Percentiles rank a stretch among this genome's conserved stretches.
These are phyloP conservation scores for Plantago coronopus DNA, from an alignment of 305 asterid genomes.

Conservation along the genomic window DNA sequence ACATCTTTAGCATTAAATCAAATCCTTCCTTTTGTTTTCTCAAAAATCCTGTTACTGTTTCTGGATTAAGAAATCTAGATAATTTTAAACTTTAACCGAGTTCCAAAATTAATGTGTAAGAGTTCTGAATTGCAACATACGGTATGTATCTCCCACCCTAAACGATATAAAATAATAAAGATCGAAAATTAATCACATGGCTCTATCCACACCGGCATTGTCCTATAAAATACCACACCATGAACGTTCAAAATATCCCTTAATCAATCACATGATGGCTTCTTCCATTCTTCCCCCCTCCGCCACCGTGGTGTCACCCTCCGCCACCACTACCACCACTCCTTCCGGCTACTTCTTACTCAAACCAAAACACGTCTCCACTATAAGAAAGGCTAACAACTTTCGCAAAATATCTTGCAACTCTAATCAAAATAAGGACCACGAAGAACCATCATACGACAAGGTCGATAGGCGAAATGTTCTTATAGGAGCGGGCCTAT, in stretches of 20 bases:
- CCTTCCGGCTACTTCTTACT: constrained; percentile 2
- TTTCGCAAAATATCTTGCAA: constrained; percentile 32
- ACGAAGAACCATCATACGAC: constrained; percentile 13
- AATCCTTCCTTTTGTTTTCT: too few relatives aligned
- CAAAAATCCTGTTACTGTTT: too few relatives aligned
- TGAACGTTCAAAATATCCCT: not conserved
- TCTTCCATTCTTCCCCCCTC: constrained; percentile 21
- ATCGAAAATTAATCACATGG: constrained; percentile 15
- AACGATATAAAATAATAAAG: too few relatives aligned
- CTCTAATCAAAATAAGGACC: constrained; percentile 23
- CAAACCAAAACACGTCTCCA: constrained; percentile 19
- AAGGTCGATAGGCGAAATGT: constrained; percentile 37
- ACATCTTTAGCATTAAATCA: too few relatives aligned
- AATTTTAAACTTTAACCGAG: too few relatives aligned
- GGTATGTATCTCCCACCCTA: too few relatives aligned
- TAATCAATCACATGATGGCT: constrained; percentile 30
- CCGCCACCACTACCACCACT: constrained; percentile 2
- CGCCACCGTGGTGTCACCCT: constrained; percentile 2
- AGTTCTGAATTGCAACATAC: too few relatives aligned
- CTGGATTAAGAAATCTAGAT: too few relatives aligned
- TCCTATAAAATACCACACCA: constrained; percentile 21
- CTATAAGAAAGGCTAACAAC: constrained; percentile 16
- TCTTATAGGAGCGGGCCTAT: constrained; percentile 46
- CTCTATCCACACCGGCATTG: constrained; percentile 1
- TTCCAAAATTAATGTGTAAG: too few relatives aligned